These are phyloP conservation scores for Blastomyces silverae DNA, from an alignment of 2,329 filamentous ascomycete genomes.

Conservation along the genomic window DNA sequence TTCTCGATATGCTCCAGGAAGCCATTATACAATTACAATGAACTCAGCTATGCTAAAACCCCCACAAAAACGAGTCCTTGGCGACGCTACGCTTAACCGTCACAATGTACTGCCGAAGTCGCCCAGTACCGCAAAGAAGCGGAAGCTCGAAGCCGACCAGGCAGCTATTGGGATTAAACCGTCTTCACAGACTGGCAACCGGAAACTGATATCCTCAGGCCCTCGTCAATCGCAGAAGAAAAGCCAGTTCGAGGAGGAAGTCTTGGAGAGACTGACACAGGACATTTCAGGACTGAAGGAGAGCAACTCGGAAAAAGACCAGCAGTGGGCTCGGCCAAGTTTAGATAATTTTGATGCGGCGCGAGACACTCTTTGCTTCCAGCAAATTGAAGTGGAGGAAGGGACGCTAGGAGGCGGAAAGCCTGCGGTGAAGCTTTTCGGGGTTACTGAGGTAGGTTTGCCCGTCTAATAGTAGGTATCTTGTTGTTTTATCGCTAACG, in stretches of 20 bases:
- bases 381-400: slow-evolving; percentile 93
- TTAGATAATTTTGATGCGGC: slow-evolving; percentile 56
- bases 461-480: background rate
- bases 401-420: slow-evolving; percentile 70
- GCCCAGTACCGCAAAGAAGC: slow-evolving; percentile 62
- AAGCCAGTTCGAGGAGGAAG: slow-evolving; percentile 87
- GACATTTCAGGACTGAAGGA: slow-evolving; percentile 80
- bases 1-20: slow-evolving; percentile 16
- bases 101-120: slow-evolving; percentile 55
- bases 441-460: slow-evolving; percentile 65
- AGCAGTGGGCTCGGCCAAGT: slow-evolving; percentile 71
- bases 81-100: slow-evolving; percentile 58
- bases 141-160: slow-evolving; percentile 60
- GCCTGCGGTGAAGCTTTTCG: slow-evolving; percentile 82
- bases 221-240: slow-evolving; percentile 63
- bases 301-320: slow-evolving; percentile 85
- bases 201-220: slow-evolving; percentile 44
- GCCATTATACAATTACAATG: slow-evolving; percentile 29
- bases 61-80: slow-evolving; percentile 68
- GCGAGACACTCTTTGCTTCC: slow-evolving; percentile 71
- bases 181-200: slow-evolving; percentile 53
- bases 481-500: background rate
- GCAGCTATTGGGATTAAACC: slow-evolving; percentile 53
- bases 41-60: slow-evolving; percentile 34
- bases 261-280: slow-evolving; percentile 91